Evolutionary conservation across 306 rosid species (phyloP), one percentile per base, ranked within the genome.

Genomic region (Alnus glutinosa): DNA sequence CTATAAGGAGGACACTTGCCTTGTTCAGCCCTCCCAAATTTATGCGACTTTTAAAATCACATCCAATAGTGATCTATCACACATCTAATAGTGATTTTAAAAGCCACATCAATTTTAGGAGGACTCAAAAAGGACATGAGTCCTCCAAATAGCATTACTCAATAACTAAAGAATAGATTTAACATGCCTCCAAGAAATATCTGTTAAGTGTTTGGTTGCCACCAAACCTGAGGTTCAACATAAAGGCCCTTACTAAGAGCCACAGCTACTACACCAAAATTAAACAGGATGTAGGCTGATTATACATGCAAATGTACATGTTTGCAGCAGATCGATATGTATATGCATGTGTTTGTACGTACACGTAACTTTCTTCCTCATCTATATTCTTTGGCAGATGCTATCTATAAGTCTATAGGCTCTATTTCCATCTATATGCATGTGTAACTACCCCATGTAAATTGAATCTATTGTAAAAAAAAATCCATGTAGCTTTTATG

Each of bases 351-450:
- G 34, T 63, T 63, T 36, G 73, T 55, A 67, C 55, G 57, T 55
- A 15, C 6, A 28, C 16, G 70, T 61, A 2, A 70, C 47, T 57
- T 50, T 79, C 58, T 70, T 72, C 50, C 59, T 71, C 58, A 39
- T 39, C 46, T 77, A 80, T 54, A 28, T 70, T 79, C 55, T 30
- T 36, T 69, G 67, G 70, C 19, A 63, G 77, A 71, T n/a, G 16
- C 67, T 49, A 73, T 32, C 70, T 59, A 37, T 5, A 63, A 32
- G 4, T 3, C 46, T 34, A 12, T 13, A 32, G 6, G 49, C 6
- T 39, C 28, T 9, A 67, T 37, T 39, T 67, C 50, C 14, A 9
- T 9, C 32, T 11, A 32, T 30, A 39, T 9, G 50, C 23, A 4
- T 42, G 11, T 28, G 10, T 67, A 3, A 75, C 55, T 42, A 44